These are phyloP conservation scores for Colletotrichum sp. DNA, from an alignment of 2,329 filamentous ascomycete genomes.

Conservation along the genomic window DNA sequence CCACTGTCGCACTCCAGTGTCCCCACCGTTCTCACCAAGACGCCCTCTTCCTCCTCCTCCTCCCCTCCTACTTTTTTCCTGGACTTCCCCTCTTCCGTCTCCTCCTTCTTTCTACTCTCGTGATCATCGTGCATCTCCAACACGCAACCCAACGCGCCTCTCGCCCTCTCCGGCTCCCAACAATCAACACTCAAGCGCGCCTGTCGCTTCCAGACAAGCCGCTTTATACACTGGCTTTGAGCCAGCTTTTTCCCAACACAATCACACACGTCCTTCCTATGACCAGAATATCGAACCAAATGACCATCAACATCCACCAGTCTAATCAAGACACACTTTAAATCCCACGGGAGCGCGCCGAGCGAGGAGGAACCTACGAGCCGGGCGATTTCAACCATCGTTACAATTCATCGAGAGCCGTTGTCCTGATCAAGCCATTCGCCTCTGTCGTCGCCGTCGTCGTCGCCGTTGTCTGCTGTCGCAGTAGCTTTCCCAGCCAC, in stretches of 20 bases:
- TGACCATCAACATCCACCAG: slow-evolving; percentile 28
- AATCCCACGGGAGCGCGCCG: slow-evolving; percentile 71
- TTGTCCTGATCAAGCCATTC: slow-evolving; percentile 32
- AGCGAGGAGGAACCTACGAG: slow-evolving; percentile 50
- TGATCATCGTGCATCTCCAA: slow-evolving; percentile 34
- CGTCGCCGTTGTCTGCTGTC: slow-evolving; percentile 26
- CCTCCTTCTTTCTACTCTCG: slow-evolving; percentile 9
- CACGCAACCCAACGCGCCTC: slow-evolving; percentile 21
- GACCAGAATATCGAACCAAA: slow-evolving; percentile 26
- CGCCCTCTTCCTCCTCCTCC: slow-evolving; percentile 15
- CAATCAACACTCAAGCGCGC: slow-evolving; percentile 26
- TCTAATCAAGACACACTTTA: slow-evolving; percentile 66
- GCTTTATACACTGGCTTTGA: slow-evolving; percentile 17
- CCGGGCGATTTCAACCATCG: slow-evolving; percentile 65
- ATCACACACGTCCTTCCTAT: slow-evolving; percentile 26
- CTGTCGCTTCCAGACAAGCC: slow-evolving; percentile 20
- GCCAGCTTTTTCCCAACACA: slow-evolving; percentile 29
- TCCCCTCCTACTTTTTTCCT: slow-evolving; percentile 19
- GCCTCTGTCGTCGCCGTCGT: slow-evolving; percentile 26
- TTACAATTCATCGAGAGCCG: slow-evolving; percentile 42
- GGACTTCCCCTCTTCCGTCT: slow-evolving; percentile 17
- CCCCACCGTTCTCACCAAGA: slow-evolving; percentile 19
- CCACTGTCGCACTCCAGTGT: slow-evolving; percentile 18
- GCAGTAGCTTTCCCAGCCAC: slow-evolving; percentile 12
- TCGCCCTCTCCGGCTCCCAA: slow-evolving; percentile 33